Evolutionary conservation across 257 asterid genomes (phyloP), one percentile per base, ranked within the genome.

Genomic region (Solanum tacnaense): DNA sequence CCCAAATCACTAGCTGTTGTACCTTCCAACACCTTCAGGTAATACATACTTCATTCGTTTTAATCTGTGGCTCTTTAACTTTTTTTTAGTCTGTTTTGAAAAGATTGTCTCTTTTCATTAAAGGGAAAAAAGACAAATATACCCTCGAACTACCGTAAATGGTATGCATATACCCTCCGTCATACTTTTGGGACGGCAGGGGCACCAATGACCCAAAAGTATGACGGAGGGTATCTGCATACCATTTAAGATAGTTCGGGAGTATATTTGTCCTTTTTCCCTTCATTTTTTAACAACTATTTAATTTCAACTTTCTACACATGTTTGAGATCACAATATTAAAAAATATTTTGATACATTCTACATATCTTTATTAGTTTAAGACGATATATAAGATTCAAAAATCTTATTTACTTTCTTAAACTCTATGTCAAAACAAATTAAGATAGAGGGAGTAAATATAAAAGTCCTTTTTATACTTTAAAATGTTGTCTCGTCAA

Each of bases 21-120:
- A 18, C 89, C 89, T 10, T 36, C 89, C 3, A 58, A 83, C 4
- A 89, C 75, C 20, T 84, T 87, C 88, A 84, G 91, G 91, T 89
- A 39, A 39, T 4, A 38, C 56, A 72, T 6, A 13, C 73, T 67
- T 5, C 13, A 1, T 11, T 15, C 5, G 5, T 5, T 27, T 27
- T 49, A 18, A 13, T 67, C 35, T 13, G 10, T 13, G 2, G 5
- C 6, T 12, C 34, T 11, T 27, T 44, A 44, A 67, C 20, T 12
- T 11, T 67, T 25, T 27, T n/a, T 49, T 49, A 18, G 34, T 27
- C 10, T 13, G 11, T 27, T 27, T 27, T 8, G 3, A 68, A 68
- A 12, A 27, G 16, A 52, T 52, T 5, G 10, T 25, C 16, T 2
- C 25, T n/a, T 13, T 23, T n/a, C 71, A 9, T 39, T 39, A 39